Conservation (phyloP, 768 basidiomycete species). For the Mycena vitilis region DNA sequence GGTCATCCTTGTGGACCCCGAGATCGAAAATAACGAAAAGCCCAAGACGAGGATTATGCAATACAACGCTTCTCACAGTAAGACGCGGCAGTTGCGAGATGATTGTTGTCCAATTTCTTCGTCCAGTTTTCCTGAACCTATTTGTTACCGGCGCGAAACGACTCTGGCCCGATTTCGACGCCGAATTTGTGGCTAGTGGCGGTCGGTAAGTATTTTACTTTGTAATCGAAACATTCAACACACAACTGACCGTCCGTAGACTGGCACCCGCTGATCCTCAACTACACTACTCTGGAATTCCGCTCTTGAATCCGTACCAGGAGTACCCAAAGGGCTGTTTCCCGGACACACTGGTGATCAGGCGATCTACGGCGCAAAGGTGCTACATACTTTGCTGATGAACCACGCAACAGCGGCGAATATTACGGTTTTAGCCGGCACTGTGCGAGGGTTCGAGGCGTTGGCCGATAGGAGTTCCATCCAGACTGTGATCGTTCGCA, state of each 20-base stretch:
- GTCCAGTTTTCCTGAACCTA: slow-evolving; percentile 26
- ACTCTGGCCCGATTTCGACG: slow-evolving; percentile 40
- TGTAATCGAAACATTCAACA: neutral
- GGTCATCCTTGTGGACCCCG: slow-evolving; percentile 44
- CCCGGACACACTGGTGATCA: slow-evolving; percentile 31
- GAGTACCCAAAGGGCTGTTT: slow-evolving; percentile 14
- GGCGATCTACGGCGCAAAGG: slow-evolving; percentile 37
- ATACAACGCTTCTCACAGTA: slow-evolving; percentile 31
- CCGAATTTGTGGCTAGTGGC: slow-evolving; percentile 28
- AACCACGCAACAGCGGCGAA: neutral
- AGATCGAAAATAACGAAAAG: slow-evolving; percentile 29
- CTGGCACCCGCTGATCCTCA: slow-evolving; percentile 31
- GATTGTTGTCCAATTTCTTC: neutral
- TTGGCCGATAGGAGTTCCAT: slow-evolving; percentile 12
- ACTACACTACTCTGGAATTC: slow-evolving; percentile 31
- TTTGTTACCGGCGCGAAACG: slow-evolving; percentile 31
- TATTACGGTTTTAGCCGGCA: slow-evolving; percentile 25
- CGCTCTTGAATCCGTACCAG: slow-evolving; percentile 4
- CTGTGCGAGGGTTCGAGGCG: slow-evolving; percentile 6
- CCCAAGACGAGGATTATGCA: slow-evolving; percentile 34
- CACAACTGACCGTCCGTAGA: slow-evolving; percentile 1
- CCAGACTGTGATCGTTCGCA: slow-evolving; percentile 26
- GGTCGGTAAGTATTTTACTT: slow-evolving; percentile 27
- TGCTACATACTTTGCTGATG: slow-evolving; percentile 31
- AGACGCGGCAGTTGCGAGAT: neutral